Conservation (phyloP, 1,139 yeast species). For the Kazachstania sp. region DNA sequence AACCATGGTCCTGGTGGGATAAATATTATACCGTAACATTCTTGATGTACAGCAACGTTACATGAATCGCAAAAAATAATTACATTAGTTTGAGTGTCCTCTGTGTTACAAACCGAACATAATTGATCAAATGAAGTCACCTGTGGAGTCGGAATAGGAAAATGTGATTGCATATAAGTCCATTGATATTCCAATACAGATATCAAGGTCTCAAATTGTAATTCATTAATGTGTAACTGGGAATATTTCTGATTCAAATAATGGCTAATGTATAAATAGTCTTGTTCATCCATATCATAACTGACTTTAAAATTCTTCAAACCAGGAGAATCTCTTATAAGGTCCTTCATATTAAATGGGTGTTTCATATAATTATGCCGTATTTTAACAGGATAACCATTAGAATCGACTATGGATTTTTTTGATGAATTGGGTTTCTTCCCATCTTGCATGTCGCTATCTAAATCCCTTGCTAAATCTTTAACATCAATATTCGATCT, state of each 20-base stretch:
- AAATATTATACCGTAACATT: conserved; percentile 92
- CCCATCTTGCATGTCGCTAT: neutral
- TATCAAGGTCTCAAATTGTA: conserved; percentile 60
- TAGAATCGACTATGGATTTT: too few relatives aligned
- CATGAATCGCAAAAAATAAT: conserved; percentile 97
- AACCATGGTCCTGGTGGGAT: conserved; percentile 98
- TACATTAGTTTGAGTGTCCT: conserved; percentile 83
- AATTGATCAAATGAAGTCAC: conserved; percentile 53
- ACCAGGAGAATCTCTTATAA: neutral
- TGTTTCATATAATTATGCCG: conserved; percentile 2
- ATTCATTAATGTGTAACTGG: conserved; percentile 43
- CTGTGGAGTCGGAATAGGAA: conserved; percentile 33
- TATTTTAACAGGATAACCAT: neutral
- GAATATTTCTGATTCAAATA: conserved; percentile 30
- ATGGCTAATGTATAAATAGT: conserved; percentile 43
- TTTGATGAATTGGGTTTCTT: too few relatives aligned
- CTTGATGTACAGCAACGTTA: conserved; percentile 94
- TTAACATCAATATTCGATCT: conserved; percentile 14
- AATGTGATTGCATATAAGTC: conserved; percentile 53
- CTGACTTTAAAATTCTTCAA: conserved; percentile 34
- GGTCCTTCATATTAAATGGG: conserved; percentile 6
- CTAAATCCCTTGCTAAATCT: neutral
- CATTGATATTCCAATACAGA: conserved; percentile 73
- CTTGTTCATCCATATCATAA: conserved; percentile 95
- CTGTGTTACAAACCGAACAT: conserved; percentile 81